These are phyloP conservation scores for Wallacemonas sp. DNA, from an alignment of 208 protist species.

Conservation along the genomic window DNA sequence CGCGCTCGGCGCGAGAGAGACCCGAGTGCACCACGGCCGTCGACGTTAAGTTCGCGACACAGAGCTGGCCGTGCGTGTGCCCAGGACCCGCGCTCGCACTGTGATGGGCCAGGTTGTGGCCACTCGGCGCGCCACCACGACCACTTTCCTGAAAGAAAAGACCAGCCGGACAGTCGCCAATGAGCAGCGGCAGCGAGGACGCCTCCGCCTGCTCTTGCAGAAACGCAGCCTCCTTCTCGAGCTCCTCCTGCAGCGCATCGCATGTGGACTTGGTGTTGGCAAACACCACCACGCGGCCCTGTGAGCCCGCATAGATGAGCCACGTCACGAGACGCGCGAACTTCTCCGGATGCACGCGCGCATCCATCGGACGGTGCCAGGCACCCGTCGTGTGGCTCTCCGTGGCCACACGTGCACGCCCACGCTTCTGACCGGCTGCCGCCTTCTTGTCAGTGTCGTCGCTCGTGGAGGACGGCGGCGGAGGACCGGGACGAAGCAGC, in stretches of 20 bases:
- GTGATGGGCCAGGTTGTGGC: too few relatives aligned
- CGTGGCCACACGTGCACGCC: slow-evolving; percentile 1
- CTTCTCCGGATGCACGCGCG: slow-evolving; percentile 66
- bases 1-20: slow-evolving; percentile 87
- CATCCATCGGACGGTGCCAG: slow-evolving; percentile 26
- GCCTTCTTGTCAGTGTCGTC: neutral
- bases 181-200: slow-evolving; percentile 42
- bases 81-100: too few relatives aligned
- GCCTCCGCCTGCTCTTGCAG: slow-evolving; percentile 45
- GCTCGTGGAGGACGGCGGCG: neutral
- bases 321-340: slow-evolving; percentile 73
- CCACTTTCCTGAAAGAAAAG: slow-evolving; percentile 17
- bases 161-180: slow-evolving; percentile 39
- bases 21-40: slow-evolving; percentile 79
- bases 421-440: slow-evolving; percentile 2
- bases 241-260: slow-evolving; percentile 67
- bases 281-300: slow-evolving; percentile 73
- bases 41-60: slow-evolving; percentile 56
- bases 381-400: neutral
- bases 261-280: slow-evolving; percentile 76
- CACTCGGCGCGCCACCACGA: too few relatives aligned
- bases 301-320: slow-evolving; percentile 47
- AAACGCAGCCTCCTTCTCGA: slow-evolving; percentile 54
- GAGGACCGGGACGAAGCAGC: slow-evolving; percentile 9
- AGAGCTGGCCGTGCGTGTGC: slow-evolving; percentile 7